Conservation (phyloP, 805 yeast species). For the Starmerella potacharoeniae region DNA sequence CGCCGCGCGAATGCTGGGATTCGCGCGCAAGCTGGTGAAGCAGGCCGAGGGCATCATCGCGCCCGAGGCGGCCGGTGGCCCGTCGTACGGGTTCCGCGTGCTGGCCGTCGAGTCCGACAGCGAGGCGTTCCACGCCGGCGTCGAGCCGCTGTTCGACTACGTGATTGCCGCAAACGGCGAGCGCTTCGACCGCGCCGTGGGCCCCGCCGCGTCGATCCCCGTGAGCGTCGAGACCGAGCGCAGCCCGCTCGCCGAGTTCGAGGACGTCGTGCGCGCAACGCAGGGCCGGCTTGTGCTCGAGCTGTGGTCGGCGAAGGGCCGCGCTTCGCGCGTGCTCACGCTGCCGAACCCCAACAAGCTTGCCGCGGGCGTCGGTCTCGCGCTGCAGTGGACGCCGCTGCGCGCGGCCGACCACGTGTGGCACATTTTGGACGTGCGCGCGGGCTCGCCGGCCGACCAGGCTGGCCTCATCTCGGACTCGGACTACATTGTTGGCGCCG, state of each 20-base stretch:
- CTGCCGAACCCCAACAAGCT: conserved; percentile 22
- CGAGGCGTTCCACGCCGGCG: conserved; percentile 39
- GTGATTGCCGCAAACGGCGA: conserved; percentile 70
- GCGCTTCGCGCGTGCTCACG: conserved; percentile 16
- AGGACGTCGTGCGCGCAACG: conserved; percentile 10
- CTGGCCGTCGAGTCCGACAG: conserved; percentile 39
- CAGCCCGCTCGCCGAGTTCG: conserved; percentile 18
- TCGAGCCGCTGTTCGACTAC: conserved; percentile 83
- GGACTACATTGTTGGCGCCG: conserved; percentile 81
- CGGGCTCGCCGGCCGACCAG: conserved; percentile 66
- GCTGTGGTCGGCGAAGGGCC: conserved; percentile 82
- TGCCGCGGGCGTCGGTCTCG: conserved; percentile 41
- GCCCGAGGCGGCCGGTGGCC: conserved; percentile 22
- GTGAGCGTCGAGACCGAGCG: conserved; percentile 18
- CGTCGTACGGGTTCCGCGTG: conserved; percentile 45
- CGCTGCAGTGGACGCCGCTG: conserved; percentile 68
- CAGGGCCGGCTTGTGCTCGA: conserved; percentile 37
- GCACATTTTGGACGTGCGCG: conserved; percentile 66
- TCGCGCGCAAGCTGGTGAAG: conserved; percentile 53
- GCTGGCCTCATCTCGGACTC: conserved; percentile 77
- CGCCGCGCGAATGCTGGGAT: conserved; percentile 16
- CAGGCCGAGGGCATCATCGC: conserved; percentile 33
- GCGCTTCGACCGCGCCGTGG: conserved; percentile 31
- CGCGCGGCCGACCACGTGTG: conserved; percentile 71
- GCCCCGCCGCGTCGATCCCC: background rate